Evolutionary conservation across 2,329 filamentous ascomycete genomes (phyloP).

Genomic region (Diaporthe vexans): DNA sequence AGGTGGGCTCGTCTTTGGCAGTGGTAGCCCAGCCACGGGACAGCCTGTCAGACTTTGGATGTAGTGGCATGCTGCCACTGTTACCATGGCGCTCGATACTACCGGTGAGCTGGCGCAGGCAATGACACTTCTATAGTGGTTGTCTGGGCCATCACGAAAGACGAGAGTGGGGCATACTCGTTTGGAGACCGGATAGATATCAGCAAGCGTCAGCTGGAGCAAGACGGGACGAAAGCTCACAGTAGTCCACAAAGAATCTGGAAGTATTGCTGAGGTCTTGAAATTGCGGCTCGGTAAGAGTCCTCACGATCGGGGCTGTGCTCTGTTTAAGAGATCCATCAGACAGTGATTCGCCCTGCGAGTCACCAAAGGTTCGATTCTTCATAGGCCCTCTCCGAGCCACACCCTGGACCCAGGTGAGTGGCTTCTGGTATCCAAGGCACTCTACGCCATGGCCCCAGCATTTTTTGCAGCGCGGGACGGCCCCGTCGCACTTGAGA

Average conservation of each 20-base stretch:
- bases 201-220: background rate
- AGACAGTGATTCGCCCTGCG: background rate
- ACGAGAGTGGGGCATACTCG: conserved; percentile 7
- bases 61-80: conserved; percentile 7
- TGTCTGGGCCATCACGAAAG: conserved; percentile 4
- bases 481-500: conserved; percentile 3
- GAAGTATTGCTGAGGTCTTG: conserved; percentile 1
- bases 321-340: background rate
- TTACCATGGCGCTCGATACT: background rate
- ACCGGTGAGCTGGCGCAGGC: background rate
- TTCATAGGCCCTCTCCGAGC: conserved; percentile 11
- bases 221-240: conserved; percentile 4
- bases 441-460: conserved; percentile 11
- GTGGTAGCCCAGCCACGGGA: background rate
- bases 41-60: background rate
- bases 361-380: conserved; percentile 4
- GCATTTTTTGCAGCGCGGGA: conserved; percentile 11
- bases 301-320: background rate
- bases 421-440: conserved; percentile 16
- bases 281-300: background rate
- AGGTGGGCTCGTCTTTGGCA: background rate
- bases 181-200: background rate
- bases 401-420: conserved; percentile 7
- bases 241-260: conserved; percentile 19
- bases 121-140: conserved; percentile 1